Evolutionary conservation across 768 basidiomycete genomes (phyloP), one percentile per base, ranked within the genome.

Genomic region (Calvatia gigantea): DNA sequence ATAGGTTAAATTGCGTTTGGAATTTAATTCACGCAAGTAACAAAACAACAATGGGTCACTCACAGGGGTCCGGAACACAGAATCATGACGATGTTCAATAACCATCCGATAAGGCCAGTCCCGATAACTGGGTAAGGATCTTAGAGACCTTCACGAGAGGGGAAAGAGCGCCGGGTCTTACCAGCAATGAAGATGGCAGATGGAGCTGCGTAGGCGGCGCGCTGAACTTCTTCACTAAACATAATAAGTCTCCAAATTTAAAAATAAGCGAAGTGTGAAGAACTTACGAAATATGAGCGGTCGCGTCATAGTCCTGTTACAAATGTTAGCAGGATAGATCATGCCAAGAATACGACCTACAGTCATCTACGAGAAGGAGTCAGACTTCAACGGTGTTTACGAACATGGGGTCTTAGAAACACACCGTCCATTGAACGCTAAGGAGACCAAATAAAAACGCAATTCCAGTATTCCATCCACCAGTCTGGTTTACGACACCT

Each of bases 81-180:
- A n/a, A 94, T 79, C 28, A 93, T 69, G 4, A 92, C 86, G 59
- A 96, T 89, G 69, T 94, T 96, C 58, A 94, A 77, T 7, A 94
- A 63, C 91, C 91, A 94, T 31, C 91, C 91, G 58, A 91, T 77
- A 42, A 87, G 70, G 52, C 87, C 87, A 3, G 87, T 89, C 4
- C 88, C 87, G 54, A 90, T 73, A 27, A 90, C 89, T 83, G 54
- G 11, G 27, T 19, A 58, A 12, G 58, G 35, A 46, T 45, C 42
- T 54, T 19, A 39, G n/a, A 41, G 29, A 31, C n/a, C n/a, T n/a
- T 41, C n/a, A 46, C 25, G 3, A 17, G 33, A 14, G 2, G 21
- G 28, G 21, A 3, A 31, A 19, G 32, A 44, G 57, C 39, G 21
- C 4, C 17, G 19, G 42, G 12, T 42, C 72, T 62, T 47, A 73